Percentiles rank a stretch among this genome's conserved stretches.
These are phyloP conservation scores for Fusarium decemcellulare DNA, from an alignment of 2,329 filamentous ascomycete genomes.

Conservation along the genomic window DNA sequence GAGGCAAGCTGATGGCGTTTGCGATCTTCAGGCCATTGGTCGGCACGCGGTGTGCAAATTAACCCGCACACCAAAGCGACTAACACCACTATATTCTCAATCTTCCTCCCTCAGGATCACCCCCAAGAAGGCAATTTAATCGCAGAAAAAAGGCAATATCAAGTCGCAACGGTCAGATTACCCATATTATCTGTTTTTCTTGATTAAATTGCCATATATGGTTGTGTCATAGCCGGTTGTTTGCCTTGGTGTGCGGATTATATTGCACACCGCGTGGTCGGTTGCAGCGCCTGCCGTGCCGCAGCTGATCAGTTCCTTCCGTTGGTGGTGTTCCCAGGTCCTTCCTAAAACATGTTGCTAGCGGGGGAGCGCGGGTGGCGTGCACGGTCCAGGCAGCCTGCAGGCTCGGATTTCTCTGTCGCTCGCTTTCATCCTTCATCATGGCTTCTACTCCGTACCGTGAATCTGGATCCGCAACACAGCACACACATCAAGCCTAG, in stretches of 20 bases:
- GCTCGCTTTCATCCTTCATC: background rate
- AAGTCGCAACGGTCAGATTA: too few relatives aligned
- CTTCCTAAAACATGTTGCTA: conserved; percentile 15
- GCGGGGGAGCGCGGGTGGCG: background rate
- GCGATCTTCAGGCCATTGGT: background rate
- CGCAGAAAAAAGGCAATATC: too few relatives aligned
- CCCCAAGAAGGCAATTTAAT: too few relatives aligned
- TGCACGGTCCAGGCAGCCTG: conserved; percentile 10
- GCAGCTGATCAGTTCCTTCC: conserved; percentile 10
- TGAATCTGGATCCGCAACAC: background rate
- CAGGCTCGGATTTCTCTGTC: background rate
- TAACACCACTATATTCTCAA: too few relatives aligned
- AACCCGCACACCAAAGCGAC: too few relatives aligned
- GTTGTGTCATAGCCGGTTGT: too few relatives aligned
- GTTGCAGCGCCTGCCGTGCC: background rate
- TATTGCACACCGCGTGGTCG: too few relatives aligned
- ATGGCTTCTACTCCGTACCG: background rate
- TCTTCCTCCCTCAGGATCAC: too few relatives aligned
- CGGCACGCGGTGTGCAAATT: too few relatives aligned
- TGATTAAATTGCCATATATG: too few relatives aligned
- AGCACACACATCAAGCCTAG: background rate
- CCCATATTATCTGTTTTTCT: too few relatives aligned
- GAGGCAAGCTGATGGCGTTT: background rate
- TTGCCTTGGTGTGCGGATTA: too few relatives aligned
- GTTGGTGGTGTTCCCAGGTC: conserved; percentile 8